Percentiles rank a stretch among this genome's conserved stretches.
Conservation (phyloP, 192 early-diverging fungal genomes). For the Rhizophagus sp. region DNA sequence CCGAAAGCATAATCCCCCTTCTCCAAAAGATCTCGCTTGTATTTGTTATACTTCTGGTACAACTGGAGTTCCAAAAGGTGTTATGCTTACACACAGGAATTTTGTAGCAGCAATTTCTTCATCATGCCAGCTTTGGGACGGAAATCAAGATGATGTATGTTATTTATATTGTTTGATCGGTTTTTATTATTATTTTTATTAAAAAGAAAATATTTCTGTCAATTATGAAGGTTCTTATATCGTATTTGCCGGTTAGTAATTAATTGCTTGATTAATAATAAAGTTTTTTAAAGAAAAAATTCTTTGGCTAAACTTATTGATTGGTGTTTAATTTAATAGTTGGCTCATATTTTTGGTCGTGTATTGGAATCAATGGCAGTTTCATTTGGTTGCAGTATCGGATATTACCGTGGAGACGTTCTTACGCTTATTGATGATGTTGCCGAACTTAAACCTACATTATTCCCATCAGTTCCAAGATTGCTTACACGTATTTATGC, state of each 20-base stretch:
- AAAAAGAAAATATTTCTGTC: constrained; percentile 42
- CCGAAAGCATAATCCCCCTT: constrained; percentile 56
- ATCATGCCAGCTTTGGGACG: neutral
- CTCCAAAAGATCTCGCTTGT: constrained; percentile 65
- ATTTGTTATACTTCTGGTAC: constrained; percentile 87
- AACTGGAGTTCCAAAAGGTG: constrained; percentile 75
- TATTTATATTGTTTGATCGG: neutral
- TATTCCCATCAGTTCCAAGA: constrained; percentile 89
- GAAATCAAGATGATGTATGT: neutral
- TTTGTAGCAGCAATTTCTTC: neutral
- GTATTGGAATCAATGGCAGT: neutral
- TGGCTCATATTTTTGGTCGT: constrained; percentile 39
- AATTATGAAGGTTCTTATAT: constrained; percentile 5
- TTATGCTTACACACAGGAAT: neutral
- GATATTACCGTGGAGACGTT: constrained; percentile 54
- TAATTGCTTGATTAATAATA: neutral
- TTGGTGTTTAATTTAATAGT: neutral
- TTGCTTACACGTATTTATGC: constrained; percentile 88
- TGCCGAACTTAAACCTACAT: constrained; percentile 70
- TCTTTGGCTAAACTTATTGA: neutral
- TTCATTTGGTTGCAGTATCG: constrained; percentile 26
- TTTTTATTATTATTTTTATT: neutral
- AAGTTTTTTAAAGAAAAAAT: neutral
- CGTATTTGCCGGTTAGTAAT: constrained; percentile 23
- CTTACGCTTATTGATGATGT: constrained; percentile 83